A percentile compares a stretch with the other conserved stretches of the same genome.
phyloP scores from a whole-genome alignment of 208 protist species.

The Acanthamoeba divionensis region DNA sequence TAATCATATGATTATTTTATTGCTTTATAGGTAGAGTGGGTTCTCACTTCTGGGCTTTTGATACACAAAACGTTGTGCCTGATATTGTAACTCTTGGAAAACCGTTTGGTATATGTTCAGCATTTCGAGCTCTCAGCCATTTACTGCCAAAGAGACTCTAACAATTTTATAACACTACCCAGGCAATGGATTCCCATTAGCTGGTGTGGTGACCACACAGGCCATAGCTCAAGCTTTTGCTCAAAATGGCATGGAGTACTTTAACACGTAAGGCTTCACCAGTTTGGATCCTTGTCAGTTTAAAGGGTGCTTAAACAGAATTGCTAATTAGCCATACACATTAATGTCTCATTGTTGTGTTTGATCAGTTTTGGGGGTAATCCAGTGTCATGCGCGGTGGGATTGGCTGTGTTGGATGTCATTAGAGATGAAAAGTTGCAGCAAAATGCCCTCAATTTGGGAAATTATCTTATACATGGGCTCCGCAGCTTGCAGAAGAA shows the following conservation, averaged over 20 bases:
- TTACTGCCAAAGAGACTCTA: background rate
- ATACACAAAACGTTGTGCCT: slow-evolving; percentile 32
- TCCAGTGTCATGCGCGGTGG: slow-evolving; percentile 22
- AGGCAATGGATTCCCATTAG: slow-evolving; percentile 38
- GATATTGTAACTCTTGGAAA: slow-evolving; percentile 57
- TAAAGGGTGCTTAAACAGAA: no score
- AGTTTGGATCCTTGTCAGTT: background rate
- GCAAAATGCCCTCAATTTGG: slow-evolving; percentile 2
- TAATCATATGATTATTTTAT: no score
- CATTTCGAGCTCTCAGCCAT: background rate
- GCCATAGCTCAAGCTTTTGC: background rate
- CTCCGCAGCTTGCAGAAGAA: background rate
- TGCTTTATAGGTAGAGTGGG: background rate
- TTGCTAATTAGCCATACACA: background rate
- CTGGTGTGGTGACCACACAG: slow-evolving; percentile 46
- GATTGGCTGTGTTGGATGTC: slow-evolving; percentile 23
- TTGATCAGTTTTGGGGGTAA: slow-evolving; percentile 30
- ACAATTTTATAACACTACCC: background rate
- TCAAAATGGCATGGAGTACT: slow-evolving; percentile 51
- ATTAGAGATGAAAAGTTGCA: slow-evolving; percentile 47
- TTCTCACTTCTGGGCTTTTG: background rate
- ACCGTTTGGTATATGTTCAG: slow-evolving; percentile 50
- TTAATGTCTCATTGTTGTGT: background rate
- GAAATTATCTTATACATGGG: background rate
- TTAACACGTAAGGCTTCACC: slow-evolving; percentile 19